phyloP scores from a whole-genome alignment of 306 rosid genomes.

The Erythrophleum fordii region DNA sequence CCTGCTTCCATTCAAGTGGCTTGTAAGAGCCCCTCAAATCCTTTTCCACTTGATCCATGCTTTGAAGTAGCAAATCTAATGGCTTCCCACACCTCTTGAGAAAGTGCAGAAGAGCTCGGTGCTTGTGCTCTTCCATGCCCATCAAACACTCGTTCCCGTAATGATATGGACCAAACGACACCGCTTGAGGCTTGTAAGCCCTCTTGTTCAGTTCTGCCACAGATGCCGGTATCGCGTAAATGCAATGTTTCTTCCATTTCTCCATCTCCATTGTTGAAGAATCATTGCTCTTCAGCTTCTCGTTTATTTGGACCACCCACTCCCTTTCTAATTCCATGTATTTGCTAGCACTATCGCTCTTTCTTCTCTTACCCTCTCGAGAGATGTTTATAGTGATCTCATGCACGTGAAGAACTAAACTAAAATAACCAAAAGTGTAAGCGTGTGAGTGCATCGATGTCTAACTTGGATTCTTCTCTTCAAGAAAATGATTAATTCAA shows the following conservation, averaged over 20 bases:
- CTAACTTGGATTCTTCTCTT: not conserved
- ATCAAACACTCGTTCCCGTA: not conserved
- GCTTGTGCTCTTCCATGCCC: slow-evolving; percentile 58
- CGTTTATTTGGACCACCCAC: slow-evolving; percentile 43
- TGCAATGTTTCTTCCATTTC: slow-evolving; percentile 54
- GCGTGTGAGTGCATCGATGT: too few species aligned
- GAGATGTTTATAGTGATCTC: not conserved
- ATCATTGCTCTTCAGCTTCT: slow-evolving; percentile 32
- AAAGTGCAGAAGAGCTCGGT: slow-evolving; percentile 48
- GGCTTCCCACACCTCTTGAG: slow-evolving; percentile 36
- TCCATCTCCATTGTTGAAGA: slow-evolving; percentile 26
- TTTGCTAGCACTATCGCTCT: not conserved
- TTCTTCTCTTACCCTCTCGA: not conserved
- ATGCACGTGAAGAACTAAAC: not conserved
- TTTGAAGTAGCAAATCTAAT: not conserved
- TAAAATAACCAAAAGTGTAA: too few species aligned
- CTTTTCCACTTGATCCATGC: slow-evolving; percentile 36
- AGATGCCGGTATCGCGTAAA: slow-evolving; percentile 49
- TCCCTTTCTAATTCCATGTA: slow-evolving; percentile 29
- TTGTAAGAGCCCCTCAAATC: slow-evolving; percentile 46
- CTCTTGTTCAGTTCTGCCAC: slow-evolving; percentile 23
- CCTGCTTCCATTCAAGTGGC: slow-evolving; percentile 40
- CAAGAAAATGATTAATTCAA: not conserved
- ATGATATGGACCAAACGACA: slow-evolving; percentile 74
- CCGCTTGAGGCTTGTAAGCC: slow-evolving; percentile 53